phyloP scores from a whole-genome alignment of 805 yeast species.

The Yamadazyma scolyti region DNA sequence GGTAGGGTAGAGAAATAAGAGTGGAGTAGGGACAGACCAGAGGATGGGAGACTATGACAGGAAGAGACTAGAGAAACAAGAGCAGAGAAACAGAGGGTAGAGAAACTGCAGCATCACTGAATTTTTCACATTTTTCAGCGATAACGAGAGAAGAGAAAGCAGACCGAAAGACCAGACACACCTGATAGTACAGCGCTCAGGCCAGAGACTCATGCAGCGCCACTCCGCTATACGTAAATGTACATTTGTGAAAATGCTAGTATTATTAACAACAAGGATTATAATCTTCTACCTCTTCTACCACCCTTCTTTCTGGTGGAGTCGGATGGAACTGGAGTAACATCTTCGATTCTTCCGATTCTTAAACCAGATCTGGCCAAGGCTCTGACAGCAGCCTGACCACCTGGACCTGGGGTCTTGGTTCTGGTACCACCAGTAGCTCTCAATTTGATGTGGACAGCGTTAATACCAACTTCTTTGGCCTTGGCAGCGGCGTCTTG shows the following conservation, averaged over 20 bases:
- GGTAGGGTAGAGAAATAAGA: too few species aligned
- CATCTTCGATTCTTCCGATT: conserved; percentile 99
- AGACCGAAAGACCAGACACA: too few species aligned
- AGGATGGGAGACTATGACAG: too few species aligned
- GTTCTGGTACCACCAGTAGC: conserved; percentile 99
- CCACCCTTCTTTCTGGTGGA: conserved; percentile 99
- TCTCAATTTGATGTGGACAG: conserved; percentile 99
- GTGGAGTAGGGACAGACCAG: too few species aligned
- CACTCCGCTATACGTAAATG: conserved; percentile 14
- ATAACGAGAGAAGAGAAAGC: too few species aligned
- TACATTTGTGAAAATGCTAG: conserved; percentile 13
- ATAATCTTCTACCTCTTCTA: conserved; percentile 99
- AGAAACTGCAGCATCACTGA: too few species aligned
- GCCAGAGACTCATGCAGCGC: too few species aligned
- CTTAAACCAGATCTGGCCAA: conserved; percentile 99
- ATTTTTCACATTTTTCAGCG: too few species aligned
- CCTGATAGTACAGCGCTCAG: too few species aligned
- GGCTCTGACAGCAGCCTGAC: conserved; percentile 99
- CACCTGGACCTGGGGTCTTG: conserved; percentile 99
- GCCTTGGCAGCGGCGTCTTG: conserved; percentile 99
- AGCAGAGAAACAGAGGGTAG: too few species aligned
- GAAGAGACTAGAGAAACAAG: too few species aligned
- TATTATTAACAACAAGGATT: conserved; percentile 19
- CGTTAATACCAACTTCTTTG: conserved; percentile 99
- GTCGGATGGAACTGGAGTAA: conserved; percentile 99